Evolutionary conservation across 345 rosid species (phyloP).

Genomic region (Alliaria petiolata): DNA sequence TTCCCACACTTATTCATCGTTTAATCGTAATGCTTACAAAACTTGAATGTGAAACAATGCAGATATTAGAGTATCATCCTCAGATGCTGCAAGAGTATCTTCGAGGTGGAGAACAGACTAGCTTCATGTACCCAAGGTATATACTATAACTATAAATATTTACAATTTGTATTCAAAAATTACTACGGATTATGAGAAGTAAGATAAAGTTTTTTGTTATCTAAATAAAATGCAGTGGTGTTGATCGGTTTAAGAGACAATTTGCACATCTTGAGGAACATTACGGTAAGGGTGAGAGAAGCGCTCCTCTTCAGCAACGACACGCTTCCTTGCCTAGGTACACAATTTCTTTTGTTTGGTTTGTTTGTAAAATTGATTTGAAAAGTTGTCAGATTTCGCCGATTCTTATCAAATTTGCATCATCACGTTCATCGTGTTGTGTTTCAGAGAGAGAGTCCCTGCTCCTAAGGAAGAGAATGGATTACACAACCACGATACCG

Average conservation of each 20-base stretch:
- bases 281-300: conserved; percentile 74
- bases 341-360: not conserved
- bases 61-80: conserved; percentile 98
- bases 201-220: not conserved
- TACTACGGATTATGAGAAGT: not conserved
- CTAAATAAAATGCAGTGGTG: conserved; percentile 55
- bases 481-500: conserved; percentile 30
- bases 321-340: conserved; percentile 98
- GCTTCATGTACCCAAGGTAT: conserved; percentile 99
- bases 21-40: not conserved
- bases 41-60: conserved; percentile 23
- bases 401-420: not conserved
- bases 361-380: not conserved
- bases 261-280: conserved; percentile 97
- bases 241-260: conserved; percentile 96
- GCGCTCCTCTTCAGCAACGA: conserved; percentile 77
- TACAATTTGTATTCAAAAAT: not conserved
- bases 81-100: conserved; percentile 94
- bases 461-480: conserved; percentile 53
- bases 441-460: conserved; percentile 76
- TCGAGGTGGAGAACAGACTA: conserved; percentile 90
- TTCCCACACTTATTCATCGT: not conserved
- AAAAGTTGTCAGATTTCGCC: not conserved
- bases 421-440: conserved; percentile 6
- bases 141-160: not conserved